phyloP scores from a whole-genome alignment of 169 alveolate species.

The Plasmodium malariae region DNA sequence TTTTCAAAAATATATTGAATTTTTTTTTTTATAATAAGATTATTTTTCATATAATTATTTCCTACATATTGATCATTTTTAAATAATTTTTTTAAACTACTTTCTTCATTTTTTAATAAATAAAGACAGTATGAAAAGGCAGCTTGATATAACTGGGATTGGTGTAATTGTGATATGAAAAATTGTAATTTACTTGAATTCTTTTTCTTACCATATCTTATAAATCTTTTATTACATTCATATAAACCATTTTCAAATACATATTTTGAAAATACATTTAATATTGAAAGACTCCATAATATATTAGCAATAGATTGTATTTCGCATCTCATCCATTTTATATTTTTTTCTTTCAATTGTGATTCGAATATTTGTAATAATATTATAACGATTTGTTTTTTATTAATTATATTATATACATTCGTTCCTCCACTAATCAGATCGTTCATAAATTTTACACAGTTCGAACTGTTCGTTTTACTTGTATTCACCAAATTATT shows the following conservation, averaged over 20 bases:
- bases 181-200: constrained; percentile 36
- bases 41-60: not conserved
- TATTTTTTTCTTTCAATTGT: constrained; percentile 28
- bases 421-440: constrained; percentile 4
- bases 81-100: not conserved
- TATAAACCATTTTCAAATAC: constrained; percentile 45
- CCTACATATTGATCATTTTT: not conserved
- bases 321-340: constrained; percentile 62
- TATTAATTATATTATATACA: constrained; percentile 38
- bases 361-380: constrained; percentile 18
- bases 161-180: constrained; percentile 67
- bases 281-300: constrained; percentile 64
- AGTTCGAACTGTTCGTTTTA: not conserved
- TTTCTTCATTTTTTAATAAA: constrained; percentile 14
- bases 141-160: constrained; percentile 65
- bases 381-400: not conserved
- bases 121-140: constrained; percentile 46
- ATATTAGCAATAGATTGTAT: constrained; percentile 64
- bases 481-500: not conserved
- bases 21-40: constrained; percentile 3
- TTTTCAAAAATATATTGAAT: constrained; percentile 69
- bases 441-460: not conserved
- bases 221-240: constrained; percentile 75
- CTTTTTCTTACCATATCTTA: constrained; percentile 39
- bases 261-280: constrained; percentile 35